phyloP scores from a whole-genome alignment of 2,329 filamentous ascomycete genomes.

The Colletotrichum australisinense region DNA sequence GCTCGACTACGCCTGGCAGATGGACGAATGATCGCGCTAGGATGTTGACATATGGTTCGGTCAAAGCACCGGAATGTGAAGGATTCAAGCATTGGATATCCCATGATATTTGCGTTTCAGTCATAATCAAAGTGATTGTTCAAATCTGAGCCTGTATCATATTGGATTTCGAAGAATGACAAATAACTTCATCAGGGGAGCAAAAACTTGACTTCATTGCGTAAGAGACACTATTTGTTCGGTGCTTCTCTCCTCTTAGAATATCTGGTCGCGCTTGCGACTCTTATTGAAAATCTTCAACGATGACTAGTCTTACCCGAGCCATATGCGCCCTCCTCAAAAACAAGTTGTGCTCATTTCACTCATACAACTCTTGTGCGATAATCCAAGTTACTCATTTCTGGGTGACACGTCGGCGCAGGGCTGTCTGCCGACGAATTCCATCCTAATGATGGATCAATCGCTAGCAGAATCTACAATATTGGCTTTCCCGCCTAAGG shows the following conservation, averaged over 20 bases:
- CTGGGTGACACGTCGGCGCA: neutral
- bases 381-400: neutral
- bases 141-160: no score
- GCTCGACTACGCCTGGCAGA: constrained; percentile 93
- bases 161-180: neutral
- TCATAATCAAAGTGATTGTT: neutral
- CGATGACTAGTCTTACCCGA: no score
- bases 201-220: neutral
- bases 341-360: no score
- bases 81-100: neutral
- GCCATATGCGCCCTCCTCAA: no score
- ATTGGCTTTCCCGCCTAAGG: constrained; percentile 39
- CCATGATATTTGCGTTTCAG: neutral
- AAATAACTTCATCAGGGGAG: neutral
- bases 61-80: neutral
- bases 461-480: neutral
- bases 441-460: neutral
- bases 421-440: neutral
- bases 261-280: no score
- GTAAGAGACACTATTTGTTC: neutral
- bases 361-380: no score
- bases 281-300: no score
- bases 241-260: no score
- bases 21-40: constrained; percentile 77
- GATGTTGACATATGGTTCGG: neutral